These are phyloP conservation scores for Gaultheria prostrata DNA, from an alignment of 148 eudicot genomes.

Conservation along the genomic window DNA sequence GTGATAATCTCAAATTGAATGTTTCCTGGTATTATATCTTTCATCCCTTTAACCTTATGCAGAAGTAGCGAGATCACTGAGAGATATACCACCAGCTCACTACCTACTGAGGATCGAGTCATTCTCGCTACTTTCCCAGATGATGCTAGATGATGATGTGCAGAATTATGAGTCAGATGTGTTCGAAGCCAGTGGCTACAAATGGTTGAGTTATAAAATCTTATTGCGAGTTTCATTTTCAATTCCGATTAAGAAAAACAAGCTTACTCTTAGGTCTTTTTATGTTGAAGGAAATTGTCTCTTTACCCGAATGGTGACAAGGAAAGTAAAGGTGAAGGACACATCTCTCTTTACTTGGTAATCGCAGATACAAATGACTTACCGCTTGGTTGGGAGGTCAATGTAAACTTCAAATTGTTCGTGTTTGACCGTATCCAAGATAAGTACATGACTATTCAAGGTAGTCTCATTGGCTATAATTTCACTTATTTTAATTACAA, in stretches of 20 bases:
- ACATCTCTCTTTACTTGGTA: not conserved
- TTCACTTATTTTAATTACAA: too few relatives aligned
- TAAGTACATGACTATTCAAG: too few relatives aligned
- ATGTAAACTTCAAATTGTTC: too few relatives aligned
- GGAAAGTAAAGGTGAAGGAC: not conserved
- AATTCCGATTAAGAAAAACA: not conserved
- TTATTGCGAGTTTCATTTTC: not conserved
- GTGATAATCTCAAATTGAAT: too few relatives aligned
- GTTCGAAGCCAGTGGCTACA: conserved; percentile 12
- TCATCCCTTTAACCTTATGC: too few relatives aligned
- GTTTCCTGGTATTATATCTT: too few relatives aligned
- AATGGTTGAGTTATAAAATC: not conserved
- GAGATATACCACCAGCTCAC: conserved; percentile 13
- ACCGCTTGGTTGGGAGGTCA: too few relatives aligned
- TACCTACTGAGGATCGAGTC: not conserved
- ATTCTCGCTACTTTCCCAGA: not conserved
- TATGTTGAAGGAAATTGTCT: not conserved
- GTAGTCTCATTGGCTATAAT: too few relatives aligned
- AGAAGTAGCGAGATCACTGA: not conserved
- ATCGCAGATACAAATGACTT: too few relatives aligned
- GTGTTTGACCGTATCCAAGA: too few relatives aligned
- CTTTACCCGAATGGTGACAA: conserved; percentile 8
- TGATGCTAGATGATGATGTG: not conserved
- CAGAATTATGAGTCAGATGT: not conserved
- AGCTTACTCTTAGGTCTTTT: not conserved